Evolutionary conservation across 73 alveolate genomes (phyloP).

Genomic region (Tetrahymena elliotti): DNA sequence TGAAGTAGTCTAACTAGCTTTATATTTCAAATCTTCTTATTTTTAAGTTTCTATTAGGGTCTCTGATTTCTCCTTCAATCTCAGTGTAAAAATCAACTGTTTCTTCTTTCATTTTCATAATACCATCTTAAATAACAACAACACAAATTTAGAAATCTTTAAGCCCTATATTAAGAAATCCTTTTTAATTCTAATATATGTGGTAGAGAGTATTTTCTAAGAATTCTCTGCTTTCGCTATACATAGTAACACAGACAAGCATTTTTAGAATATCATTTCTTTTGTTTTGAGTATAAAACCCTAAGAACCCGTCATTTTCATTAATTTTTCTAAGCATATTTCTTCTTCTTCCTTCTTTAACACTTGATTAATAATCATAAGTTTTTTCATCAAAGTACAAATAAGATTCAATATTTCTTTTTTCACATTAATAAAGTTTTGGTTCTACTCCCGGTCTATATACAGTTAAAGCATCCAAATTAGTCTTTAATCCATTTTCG

Average conservation of each 20-base stretch:
- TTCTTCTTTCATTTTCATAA: background rate
- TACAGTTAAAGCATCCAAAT: background rate
- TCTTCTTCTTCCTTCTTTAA: background rate
- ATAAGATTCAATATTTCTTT: background rate
- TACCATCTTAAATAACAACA: background rate
- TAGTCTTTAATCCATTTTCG: background rate
- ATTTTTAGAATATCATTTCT: background rate
- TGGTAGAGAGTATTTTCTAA: background rate
- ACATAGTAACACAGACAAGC: background rate
- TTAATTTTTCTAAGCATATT: background rate
- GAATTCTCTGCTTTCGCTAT: background rate
- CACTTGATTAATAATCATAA: background rate
- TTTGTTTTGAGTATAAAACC: background rate
- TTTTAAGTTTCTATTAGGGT: background rate
- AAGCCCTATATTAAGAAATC: background rate
- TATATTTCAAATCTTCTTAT: background rate
- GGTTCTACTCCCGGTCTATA: background rate
- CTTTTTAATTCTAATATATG: background rate
- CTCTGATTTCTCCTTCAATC: background rate
- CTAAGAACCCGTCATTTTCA: background rate
- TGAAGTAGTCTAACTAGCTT: background rate
- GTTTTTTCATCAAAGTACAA: background rate
- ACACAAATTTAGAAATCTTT: background rate
- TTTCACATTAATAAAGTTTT: background rate
- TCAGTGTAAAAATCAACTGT: background rate